Evolutionary conservation across 352 stramenopile species (phyloP), one percentile per base, ranked within the genome.

Genomic region (Globisporangium mamillatum): DNA sequence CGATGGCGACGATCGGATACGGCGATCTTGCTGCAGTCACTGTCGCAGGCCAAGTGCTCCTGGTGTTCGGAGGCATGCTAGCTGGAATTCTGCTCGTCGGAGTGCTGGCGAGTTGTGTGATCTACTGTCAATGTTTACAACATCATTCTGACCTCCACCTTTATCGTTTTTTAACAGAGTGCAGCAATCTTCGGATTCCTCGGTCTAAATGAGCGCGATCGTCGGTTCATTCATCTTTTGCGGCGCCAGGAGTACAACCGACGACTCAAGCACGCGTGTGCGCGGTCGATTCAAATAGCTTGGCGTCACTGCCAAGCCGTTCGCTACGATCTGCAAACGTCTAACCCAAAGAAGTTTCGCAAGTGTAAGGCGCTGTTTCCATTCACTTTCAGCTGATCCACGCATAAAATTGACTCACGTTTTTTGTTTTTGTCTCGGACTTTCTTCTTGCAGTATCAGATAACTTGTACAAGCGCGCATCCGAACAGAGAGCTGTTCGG

Each of bases 1-100:
- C 82, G 20, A 92, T 94, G 86, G 82, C 76, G 22, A 92, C 86
- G 2, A 80, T 92, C 48, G 86, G 86, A 9, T 94, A 94, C 67
- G 86, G 86, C 8, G 86, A 94, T 66, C 64, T 90, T 16, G 76
- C 75, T 0, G 75, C 86, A 10, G 68, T 82, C 55, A 92, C 86
- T 22, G 70, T 79, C 14, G 65, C 76, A 5, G 86, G 86, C 8
- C 82, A 94, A 67, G 52, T 88, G 9, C 38, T 92, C 10, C 66
- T 92, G 1, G 78, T 90, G 12, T 38, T 91, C 24, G 83, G 84
- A 29, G 86, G 77, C 34, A 94, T 94, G 84, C 60, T 88, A 27
- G 64, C 75, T 24, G 86, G 86, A 1, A 94, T 94, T 58, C 64
- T 94, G 53, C 77, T 92, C 12, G 74, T 91, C 41, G 82, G 84